Evolutionary conservation across 306 rosid genomes (phyloP), one percentile per base, ranked within the genome.

Genomic region (Pueraria montana): DNA sequence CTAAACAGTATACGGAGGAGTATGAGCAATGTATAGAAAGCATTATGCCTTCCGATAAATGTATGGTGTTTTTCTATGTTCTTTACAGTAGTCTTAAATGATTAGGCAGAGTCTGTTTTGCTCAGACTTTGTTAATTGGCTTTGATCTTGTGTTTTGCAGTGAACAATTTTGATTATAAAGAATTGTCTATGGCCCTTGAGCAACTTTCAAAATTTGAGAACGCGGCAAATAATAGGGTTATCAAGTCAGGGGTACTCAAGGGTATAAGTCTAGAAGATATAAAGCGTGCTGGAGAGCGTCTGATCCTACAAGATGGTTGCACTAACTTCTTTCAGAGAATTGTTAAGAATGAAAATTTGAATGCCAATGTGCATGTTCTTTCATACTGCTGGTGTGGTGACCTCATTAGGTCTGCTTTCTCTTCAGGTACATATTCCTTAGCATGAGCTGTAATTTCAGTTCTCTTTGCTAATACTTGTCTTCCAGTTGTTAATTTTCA

Each of bases 331-430:
- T 96, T 96, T 69, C 86, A 86, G 88, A 85, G 62, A 50, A 72
- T 89, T 75, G 82, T 87, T 10, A 90, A 90, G 87, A 89, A 84
- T 56, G 95, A 91, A 81, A 91, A 87, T 43, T 84, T 94, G 80
- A 90, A 92, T 66, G 89, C 92, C 52, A 89, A 83, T 34, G 91
- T 96, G 69, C 97, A 96, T 87, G 84, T 96, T 83, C 95, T 96
- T 77, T 96, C 99, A 11, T 96, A 92, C 80, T 96, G 99, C 91
- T 96, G 99, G 99, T 96, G 99, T 14, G 97, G 91, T 69, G 99
- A 94, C 85, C 95, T 96, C 83, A 94, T 96, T 42, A 90, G 96
- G 62, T 94, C 99, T 61, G 89, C 94, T 79, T 91, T 96, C 86
- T 92, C 89, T 63, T 80, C 97, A 87, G 98, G 99, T 96, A 55